phyloP scores from a whole-genome alignment of 2,329 filamentous ascomycete species.

The Diaporthe velutina region DNA sequence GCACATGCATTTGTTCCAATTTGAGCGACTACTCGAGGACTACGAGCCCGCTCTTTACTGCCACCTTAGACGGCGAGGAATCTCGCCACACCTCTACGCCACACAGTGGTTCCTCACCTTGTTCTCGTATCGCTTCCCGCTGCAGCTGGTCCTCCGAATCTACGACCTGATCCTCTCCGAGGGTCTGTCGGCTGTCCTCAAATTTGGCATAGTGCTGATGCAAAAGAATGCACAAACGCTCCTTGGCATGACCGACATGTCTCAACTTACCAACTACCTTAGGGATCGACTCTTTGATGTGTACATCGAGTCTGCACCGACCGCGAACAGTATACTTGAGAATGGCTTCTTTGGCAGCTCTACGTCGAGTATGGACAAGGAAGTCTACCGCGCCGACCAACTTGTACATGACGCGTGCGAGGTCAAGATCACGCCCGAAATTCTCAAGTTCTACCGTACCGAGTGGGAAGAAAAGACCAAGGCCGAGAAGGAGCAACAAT shows the following conservation, averaged over 20 bases:
- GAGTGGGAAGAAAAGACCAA: conserved; percentile 96
- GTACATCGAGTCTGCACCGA: conserved; percentile 95
- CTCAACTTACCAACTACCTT: conserved; percentile 86
- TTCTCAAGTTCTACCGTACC: conserved; percentile 81
- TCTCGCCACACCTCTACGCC: conserved; percentile 92
- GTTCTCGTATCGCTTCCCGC: conserved; percentile 97
- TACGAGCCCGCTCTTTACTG: conserved; percentile 94
- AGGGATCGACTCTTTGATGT: conserved; percentile 96
- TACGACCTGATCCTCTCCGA: conserved; percentile 97
- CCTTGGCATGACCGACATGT: conserved; percentile 91
- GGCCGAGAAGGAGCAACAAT: conserved; percentile 84
- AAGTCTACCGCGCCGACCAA: conserved; percentile 94
- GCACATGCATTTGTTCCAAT: conserved; percentile 93
- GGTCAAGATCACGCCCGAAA: conserved; percentile 85
- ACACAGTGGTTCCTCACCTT: conserved; percentile 99
- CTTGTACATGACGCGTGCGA: conserved; percentile 93
- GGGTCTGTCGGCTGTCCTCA: conserved; percentile 91
- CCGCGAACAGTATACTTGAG: conserved; percentile 92
- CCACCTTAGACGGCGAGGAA: conserved; percentile 88
- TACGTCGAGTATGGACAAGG: conserved; percentile 90
- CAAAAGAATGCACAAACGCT: conserved; percentile 88
- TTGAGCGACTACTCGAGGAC: conserved; percentile 94
- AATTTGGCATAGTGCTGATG: conserved; percentile 96
- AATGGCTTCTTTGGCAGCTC: conserved; percentile 97
- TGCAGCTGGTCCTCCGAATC: conserved; percentile 95